Base-by-base conservation (phyloP, 2,329 filamentous ascomycete genomes). In the Fusarium goolgardi region DNA sequence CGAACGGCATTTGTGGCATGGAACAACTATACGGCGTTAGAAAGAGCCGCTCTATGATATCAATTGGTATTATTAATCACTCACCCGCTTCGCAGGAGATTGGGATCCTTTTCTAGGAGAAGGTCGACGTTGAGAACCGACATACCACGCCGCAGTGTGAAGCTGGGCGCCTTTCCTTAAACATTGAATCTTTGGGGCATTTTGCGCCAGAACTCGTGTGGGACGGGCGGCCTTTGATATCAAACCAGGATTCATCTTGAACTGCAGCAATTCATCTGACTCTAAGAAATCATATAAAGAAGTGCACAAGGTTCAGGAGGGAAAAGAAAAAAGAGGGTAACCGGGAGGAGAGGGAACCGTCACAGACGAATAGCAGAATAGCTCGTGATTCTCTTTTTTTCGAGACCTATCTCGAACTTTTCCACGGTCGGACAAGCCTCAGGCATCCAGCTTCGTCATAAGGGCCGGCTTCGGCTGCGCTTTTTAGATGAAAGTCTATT, bases 1-100 rank as follows among this genome's bases (percentile, higher is more conserved):
- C 84, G 84, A 23, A 82, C 76, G 8, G 78, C 73, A 44, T 79
- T 79, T 44, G 90, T 90, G 25, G 88, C 87, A 76, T 90, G 89
- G 77, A 90, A 92, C 32, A 81, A 72, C 80, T 88, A 64, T 53
- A 67, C 51, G 52, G 54, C 15, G 65, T 74, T 60, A 74, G 70
- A 67, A 41, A 65, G 44, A 45, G 21, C 56, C 51, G 59, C 45
- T 27, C 16, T 53, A n/a, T 43, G 49, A 37, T 27, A 50, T 49
- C 40, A 58, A 62, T 55, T 58, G 53, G 23, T 16, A 34, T 13
- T 49, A 40, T 32, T 29, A 51, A 21, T 20, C 58, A 75, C 78
- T 71, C 71, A 80, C 76, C 59, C 76, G 70, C 57, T 70, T 69
- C 10, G 73, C 63, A 11, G 71, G 68, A 45, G 53, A 32, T 40